Evolutionary conservation across 306 rosid species (phyloP).

Genomic region (Psophocarpus tetragonolobus): DNA sequence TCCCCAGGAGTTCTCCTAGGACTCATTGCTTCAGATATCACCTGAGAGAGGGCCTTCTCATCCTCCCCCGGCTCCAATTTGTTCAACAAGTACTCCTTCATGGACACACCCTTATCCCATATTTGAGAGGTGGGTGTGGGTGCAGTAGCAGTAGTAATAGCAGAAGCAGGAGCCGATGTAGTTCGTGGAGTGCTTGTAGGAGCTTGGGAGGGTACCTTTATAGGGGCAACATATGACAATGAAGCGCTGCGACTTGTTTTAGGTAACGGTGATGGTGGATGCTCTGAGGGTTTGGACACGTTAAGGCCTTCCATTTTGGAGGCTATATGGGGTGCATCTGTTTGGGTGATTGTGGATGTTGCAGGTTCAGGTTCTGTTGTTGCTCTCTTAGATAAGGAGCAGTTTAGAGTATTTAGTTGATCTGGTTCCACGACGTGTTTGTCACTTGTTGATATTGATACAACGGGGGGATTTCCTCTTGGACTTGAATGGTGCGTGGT

Average conservation of each 20-base stretch:
- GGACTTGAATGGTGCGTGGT: constrained; percentile 48
- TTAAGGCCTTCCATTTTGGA: constrained; percentile 54
- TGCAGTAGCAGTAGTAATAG: too few relatives aligned
- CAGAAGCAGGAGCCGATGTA: constrained; percentile 16
- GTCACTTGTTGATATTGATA: constrained; percentile 33
- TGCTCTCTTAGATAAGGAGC: constrained; percentile 40
- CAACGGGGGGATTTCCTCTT: constrained; percentile 48
- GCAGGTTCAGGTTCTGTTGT: constrained; percentile 21
- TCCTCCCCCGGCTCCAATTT: constrained; percentile 93
- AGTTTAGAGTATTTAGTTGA: constrained; percentile 31
- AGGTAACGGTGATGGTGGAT: background rate
- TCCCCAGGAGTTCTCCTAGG: constrained; percentile 57
- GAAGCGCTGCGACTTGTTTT: background rate
- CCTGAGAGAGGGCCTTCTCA: constrained; percentile 80
- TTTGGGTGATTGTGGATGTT: background rate
- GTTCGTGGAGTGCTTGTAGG: background rate
- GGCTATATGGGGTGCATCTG: constrained; percentile 49
- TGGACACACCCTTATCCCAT: constrained; percentile 79
- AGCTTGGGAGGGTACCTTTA: background rate
- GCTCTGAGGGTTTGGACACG: constrained; percentile 39
- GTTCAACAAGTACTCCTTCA: constrained; percentile 73
- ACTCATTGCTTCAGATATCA: constrained; percentile 76
- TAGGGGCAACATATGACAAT: constrained; percentile 7
- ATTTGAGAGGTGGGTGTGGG: constrained; percentile 31
- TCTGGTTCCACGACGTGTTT: constrained; percentile 33